phyloP scores from a whole-genome alignment of 306 rosid genomes.

The Ziziphus jujuba region DNA sequence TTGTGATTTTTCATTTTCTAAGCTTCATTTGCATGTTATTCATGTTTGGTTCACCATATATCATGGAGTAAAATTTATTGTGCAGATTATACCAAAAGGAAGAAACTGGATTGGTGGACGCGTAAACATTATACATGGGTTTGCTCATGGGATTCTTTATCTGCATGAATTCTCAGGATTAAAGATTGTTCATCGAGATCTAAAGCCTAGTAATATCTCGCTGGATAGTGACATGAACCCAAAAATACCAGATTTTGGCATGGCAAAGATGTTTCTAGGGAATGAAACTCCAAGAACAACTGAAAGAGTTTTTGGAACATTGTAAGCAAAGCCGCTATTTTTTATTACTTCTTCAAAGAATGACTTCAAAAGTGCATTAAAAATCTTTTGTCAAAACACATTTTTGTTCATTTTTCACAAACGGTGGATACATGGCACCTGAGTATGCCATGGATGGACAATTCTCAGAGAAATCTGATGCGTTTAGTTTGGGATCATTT shows the following conservation, averaged over 20 bases:
- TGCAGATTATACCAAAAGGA: conserved; percentile 1
- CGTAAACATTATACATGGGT: conserved; percentile 21
- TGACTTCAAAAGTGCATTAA: background rate
- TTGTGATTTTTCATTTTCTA: background rate
- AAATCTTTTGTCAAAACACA: no score
- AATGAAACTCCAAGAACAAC: background rate
- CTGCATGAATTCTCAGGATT: conserved; percentile 32
- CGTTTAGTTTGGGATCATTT: background rate
- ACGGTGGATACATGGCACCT: conserved; percentile 46
- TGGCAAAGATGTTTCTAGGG: background rate
- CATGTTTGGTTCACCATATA: background rate
- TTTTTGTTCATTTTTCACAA: background rate
- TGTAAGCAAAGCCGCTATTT: background rate
- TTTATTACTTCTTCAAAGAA: background rate
- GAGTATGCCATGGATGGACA: background rate
- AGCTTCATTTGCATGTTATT: background rate
- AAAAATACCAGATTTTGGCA: conserved; percentile 30
- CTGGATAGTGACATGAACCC: conserved; percentile 26
- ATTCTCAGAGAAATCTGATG: conserved; percentile 8
- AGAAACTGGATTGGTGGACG: conserved; percentile 28
- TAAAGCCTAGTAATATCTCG: conserved; percentile 26
- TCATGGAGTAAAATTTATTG: background rate
- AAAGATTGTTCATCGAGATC: conserved; percentile 31
- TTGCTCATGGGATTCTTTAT: conserved; percentile 28
- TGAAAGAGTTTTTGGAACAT: background rate